phyloP scores from a whole-genome alignment of 148 eudicot genomes.

The Limonium bicolor region DNA sequence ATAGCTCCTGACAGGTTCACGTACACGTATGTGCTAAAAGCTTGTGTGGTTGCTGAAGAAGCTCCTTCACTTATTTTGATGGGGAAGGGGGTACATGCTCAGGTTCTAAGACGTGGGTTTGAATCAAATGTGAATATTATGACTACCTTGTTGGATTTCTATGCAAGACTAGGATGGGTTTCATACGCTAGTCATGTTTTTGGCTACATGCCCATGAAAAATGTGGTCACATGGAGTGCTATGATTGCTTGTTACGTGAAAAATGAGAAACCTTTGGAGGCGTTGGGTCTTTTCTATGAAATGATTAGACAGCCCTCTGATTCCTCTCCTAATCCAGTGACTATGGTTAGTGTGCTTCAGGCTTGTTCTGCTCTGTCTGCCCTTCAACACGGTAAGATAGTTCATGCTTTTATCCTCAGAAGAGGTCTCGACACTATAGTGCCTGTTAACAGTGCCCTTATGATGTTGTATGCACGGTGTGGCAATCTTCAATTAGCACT shows the following conservation, averaged over 20 bases:
- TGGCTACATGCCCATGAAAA: conserved; percentile 40
- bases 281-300: conserved; percentile 52
- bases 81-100: conserved; percentile 82
- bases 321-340: conserved; percentile 64
- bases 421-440: conserved; percentile 57
- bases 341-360: conserved; percentile 90
- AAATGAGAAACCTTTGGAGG: conserved; percentile 60
- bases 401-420: conserved; percentile 67
- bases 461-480: conserved; percentile 77
- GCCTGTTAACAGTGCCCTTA: conserved; percentile 67
- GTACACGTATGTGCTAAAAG: conserved; percentile 73
- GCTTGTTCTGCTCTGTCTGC: conserved; percentile 81
- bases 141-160: conserved; percentile 91
- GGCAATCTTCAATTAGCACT: conserved; percentile 49
- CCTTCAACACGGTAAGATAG: conserved; percentile 56
- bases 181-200: conserved; percentile 45
- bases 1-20: conserved; percentile 68
- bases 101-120: conserved; percentile 60
- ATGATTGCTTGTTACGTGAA: conserved; percentile 83
- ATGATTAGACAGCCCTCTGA: conserved; percentile 45
- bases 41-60: conserved; percentile 64
- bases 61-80: conserved; percentile 18
- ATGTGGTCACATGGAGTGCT: conserved; percentile 93
- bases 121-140: conserved; percentile 65
- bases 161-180: conserved; percentile 63